Conservation (phyloP, 768 basidiomycete genomes). For the Leccinum rimulosum region DNA sequence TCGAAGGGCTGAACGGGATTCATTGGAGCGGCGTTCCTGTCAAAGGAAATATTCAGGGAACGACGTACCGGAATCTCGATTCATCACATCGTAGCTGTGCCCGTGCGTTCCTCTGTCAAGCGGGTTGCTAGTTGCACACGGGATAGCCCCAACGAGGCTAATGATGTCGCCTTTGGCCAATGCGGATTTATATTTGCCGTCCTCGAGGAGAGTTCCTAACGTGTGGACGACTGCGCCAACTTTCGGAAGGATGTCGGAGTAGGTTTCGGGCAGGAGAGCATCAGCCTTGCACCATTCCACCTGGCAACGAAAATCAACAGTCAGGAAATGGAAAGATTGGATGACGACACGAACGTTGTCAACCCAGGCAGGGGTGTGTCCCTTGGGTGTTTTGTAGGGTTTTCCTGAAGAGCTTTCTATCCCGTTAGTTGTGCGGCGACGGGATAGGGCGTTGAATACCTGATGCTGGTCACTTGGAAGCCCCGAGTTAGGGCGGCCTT, state of each 20-base stretch:
- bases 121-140: constrained; percentile 52
- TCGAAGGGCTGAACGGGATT: constrained; percentile 49
- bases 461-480: constrained; percentile 85
- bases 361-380: constrained; percentile 86
- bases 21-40: constrained; percentile 2
- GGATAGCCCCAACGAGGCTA: constrained; percentile 48
- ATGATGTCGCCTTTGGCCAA: constrained; percentile 57
- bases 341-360: constrained; percentile 49
- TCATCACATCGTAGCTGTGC: constrained; percentile 74
- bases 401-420: constrained; percentile 75
- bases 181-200: constrained; percentile 73
- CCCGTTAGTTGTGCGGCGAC: background rate
- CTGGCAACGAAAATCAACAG: constrained; percentile 35
- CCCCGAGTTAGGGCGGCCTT: constrained; percentile 82
- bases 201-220: constrained; percentile 85
- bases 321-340: constrained; percentile 9
- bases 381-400: constrained; percentile 85
- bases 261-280: constrained; percentile 75
- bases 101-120: constrained; percentile 44
- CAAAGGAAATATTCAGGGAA: constrained; percentile 8
- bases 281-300: constrained; percentile 87
- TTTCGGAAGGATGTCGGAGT: constrained; percentile 62
- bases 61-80: constrained; percentile 83
- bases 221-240: constrained; percentile 88
- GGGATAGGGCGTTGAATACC: constrained; percentile 40